These are phyloP conservation scores for Linnemannia exigua DNA, from an alignment of 192 early-diverging fungal species.

Conservation along the genomic window DNA sequence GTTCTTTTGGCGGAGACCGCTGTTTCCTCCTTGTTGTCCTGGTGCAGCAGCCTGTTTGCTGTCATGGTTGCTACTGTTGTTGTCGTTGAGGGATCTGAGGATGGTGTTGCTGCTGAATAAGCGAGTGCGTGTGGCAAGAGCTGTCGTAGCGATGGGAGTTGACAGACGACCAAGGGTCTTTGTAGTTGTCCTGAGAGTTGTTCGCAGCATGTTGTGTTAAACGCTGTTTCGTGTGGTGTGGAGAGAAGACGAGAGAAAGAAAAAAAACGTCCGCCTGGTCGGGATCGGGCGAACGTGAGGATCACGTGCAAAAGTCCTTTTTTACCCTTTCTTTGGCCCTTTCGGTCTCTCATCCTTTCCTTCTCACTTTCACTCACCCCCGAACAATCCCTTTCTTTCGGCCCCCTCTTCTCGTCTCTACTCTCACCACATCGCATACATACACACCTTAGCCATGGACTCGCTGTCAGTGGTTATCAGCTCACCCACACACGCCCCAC, in stretches of 20 bases:
- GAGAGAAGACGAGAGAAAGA: not conserved
- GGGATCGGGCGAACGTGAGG: not conserved
- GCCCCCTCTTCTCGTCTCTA: not conserved
- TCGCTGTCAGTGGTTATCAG: conserved; percentile 37
- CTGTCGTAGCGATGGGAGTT: not conserved
- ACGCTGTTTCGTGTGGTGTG: not conserved
- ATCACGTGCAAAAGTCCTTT: not conserved
- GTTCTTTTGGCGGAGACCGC: conserved; percentile 40
- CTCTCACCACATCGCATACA: not conserved
- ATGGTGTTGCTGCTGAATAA: not conserved
- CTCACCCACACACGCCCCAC: conserved; percentile 27
- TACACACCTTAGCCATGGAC: conserved; percentile 18
- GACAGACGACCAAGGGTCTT: not conserved
- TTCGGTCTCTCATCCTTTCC: not conserved
- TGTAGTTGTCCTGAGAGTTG: not conserved
- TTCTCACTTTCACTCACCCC: not conserved
- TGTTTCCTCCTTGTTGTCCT: not conserved
- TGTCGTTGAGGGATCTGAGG: not conserved
- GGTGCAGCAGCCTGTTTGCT: not conserved
- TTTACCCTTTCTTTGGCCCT: not conserved
- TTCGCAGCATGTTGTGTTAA: not conserved
- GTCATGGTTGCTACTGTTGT: conserved; percentile 6
- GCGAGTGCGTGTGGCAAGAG: not conserved
- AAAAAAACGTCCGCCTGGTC: not conserved
- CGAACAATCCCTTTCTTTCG: not conserved